Evolutionary conservation across 2,329 filamentous ascomycete species (phyloP).

Genomic region (Hortaea werneckii): DNA sequence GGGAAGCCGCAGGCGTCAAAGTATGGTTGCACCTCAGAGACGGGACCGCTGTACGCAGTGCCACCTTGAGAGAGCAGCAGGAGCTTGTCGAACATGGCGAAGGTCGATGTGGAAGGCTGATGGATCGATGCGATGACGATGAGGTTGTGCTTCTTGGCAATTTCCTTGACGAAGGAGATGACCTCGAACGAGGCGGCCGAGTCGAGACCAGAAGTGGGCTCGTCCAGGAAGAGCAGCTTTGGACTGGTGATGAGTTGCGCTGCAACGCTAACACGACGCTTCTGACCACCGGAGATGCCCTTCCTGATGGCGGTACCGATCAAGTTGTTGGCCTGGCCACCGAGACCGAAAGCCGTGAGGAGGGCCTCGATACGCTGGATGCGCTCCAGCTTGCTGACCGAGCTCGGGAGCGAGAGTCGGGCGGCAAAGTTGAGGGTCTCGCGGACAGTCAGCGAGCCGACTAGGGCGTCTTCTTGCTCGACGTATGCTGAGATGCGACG

Average conservation of each 20-base stretch:
- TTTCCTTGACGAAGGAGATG: slow-evolving; percentile 57
- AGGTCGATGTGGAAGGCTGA: slow-evolving; percentile 72
- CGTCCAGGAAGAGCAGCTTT: slow-evolving; percentile 72
- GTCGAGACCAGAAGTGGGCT: slow-evolving; percentile 76
- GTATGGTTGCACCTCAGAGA: slow-evolving; percentile 49
- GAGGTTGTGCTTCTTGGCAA: slow-evolving; percentile 58
- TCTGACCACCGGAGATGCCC: slow-evolving; percentile 77
- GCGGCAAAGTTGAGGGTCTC: slow-evolving; percentile 75
- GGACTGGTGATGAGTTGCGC: slow-evolving; percentile 73
- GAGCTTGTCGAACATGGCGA: slow-evolving; percentile 70
- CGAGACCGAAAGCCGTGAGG: slow-evolving; percentile 62
- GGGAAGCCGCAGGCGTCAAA: slow-evolving; percentile 51
- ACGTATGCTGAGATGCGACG: slow-evolving; percentile 64
- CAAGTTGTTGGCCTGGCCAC: slow-evolving; percentile 56
- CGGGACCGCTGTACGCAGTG: slow-evolving; percentile 62
- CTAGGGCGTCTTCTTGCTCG: slow-evolving; percentile 78
- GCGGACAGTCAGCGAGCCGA: slow-evolving; percentile 67
- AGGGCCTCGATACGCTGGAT: slow-evolving; percentile 54
- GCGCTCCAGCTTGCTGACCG: slow-evolving; percentile 48
- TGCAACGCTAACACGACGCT: slow-evolving; percentile 68
- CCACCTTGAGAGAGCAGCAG: slow-evolving; percentile 61
- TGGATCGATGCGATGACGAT: slow-evolving; percentile 77
- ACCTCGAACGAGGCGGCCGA: slow-evolving; percentile 69
- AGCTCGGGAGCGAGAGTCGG: slow-evolving; percentile 48
- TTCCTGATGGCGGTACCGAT: slow-evolving; percentile 76